Conservation (phyloP, 139 green algal species). For the Mychonastes homosphaera region DNA sequence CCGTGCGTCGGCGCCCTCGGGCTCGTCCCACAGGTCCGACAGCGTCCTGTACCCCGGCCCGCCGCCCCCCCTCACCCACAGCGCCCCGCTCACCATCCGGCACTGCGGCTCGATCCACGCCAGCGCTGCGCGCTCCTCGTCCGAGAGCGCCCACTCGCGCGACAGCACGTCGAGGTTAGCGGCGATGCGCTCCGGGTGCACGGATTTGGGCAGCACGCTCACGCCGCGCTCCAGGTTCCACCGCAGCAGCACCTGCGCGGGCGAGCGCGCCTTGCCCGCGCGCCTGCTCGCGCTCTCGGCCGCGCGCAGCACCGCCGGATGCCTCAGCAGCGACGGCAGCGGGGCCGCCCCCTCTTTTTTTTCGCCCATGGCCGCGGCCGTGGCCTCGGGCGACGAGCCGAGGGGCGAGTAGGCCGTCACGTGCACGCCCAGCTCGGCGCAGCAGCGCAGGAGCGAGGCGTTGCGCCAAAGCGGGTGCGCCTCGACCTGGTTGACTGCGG, state of each 20-base stretch:
- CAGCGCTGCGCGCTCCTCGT: background rate
- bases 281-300: slow-evolving; percentile 50
- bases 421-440: slow-evolving; percentile 53
- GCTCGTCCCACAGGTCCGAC: slow-evolving; percentile 77
- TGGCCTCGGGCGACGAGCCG: slow-evolving; percentile 73
- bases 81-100: slow-evolving; percentile 61
- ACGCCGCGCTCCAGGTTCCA: slow-evolving; percentile 84
- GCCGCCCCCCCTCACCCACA: slow-evolving; percentile 37
- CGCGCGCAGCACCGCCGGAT: slow-evolving; percentile 45
- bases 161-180: slow-evolving; percentile 66
- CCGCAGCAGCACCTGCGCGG: slow-evolving; percentile 67
- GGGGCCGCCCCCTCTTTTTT: slow-evolving; percentile 32
- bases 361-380: slow-evolving; percentile 53
- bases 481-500: slow-evolving; percentile 61
- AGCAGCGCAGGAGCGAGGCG: slow-evolving; percentile 55
- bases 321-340: slow-evolving; percentile 43
- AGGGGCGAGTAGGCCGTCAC: slow-evolving; percentile 85
- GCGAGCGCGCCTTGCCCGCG: background rate
- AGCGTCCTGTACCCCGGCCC: slow-evolving; percentile 61
- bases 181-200: slow-evolving; percentile 57
- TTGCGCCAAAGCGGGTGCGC: slow-evolving; percentile 84
- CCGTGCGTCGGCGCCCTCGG: background rate
- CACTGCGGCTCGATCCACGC: slow-evolving; percentile 25
- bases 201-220: slow-evolving; percentile 81
- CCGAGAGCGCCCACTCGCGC: background rate